Base-by-base conservation (phyloP, 306 rosid genomes). In the Calophaca sinica region DNA sequence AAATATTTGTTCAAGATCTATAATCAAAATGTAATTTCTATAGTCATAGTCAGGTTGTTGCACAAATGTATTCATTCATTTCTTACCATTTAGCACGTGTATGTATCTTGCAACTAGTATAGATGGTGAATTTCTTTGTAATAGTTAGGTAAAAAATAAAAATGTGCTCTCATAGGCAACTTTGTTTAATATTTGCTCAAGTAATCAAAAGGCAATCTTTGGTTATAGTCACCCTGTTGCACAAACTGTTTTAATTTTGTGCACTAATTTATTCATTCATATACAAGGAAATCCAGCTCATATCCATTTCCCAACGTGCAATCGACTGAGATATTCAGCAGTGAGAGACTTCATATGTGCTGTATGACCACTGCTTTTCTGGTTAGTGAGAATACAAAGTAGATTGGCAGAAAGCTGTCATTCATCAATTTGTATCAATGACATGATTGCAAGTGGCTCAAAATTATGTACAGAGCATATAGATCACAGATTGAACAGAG, bases 41-140 rank as follows among this genome's bases (percentile, higher is more conserved):
- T 59, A 28, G 72, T 70, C 66, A n/a, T 63, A 51, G 48, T 41
- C 41, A 55, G 9, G 63, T 3, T 79, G 32, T 62, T 73, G 44
- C 32, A 62, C 70, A 80, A 68, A 31, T 52, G 68, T 60, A 55
- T 76, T 44, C 29, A 42, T 69, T 80, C 67, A 68, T 61, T 45
- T 32, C 48, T 45, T 20, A 5, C 49, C 57, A 32, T 65, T 74
- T 59, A 15, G 12, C 76, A 41, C 52, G n/a, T 60, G 31, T 51
- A 41, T 65, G 70, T 72, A 38, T 57, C 57, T 36, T 36, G 54
- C 63, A 39, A 42, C 78, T 51, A 3, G n/a, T n/a, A 14, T 52
- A 46, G 8, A 57, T 10, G 20, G 39, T 39, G 45, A 13, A 55
- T 80, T 68, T 51, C 72, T 50, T 51, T 60, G 68, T 73, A 66